phyloP scores from a whole-genome alignment of 2,329 filamentous ascomycete species.

The Exophiala sp. region DNA sequence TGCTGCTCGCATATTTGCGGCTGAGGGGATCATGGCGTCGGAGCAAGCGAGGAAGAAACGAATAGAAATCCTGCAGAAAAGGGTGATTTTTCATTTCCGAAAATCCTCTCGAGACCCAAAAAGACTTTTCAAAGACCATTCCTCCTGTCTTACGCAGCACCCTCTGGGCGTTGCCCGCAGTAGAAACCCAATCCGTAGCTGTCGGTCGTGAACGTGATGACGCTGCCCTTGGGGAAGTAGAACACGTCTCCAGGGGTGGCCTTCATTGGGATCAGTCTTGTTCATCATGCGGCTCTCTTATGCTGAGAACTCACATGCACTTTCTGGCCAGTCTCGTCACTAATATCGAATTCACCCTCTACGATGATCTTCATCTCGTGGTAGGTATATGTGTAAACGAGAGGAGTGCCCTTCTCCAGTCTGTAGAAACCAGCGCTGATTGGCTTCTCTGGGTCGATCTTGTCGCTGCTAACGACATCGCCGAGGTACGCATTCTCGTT shows the following conservation, averaged over 20 bases:
- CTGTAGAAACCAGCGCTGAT: slow-evolving; percentile 64
- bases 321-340: slow-evolving; percentile 57
- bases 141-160: slow-evolving; percentile 25
- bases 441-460: slow-evolving; percentile 55
- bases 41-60: slow-evolving; percentile 1
- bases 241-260: slow-evolving; percentile 64
- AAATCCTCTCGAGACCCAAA: not conserved
- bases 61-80: slow-evolving; percentile 9
- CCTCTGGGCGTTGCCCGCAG: slow-evolving; percentile 31
- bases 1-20: slow-evolving; percentile 3
- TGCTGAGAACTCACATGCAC: slow-evolving; percentile 18
- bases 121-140: not conserved
- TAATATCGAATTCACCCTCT: slow-evolving; percentile 64
- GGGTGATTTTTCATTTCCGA: not conserved
- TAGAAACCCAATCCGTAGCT: slow-evolving; percentile 63
- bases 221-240: slow-evolving; percentile 63
- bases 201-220: slow-evolving; percentile 63
- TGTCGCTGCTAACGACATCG: slow-evolving; percentile 58
- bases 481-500: slow-evolving; percentile 67
- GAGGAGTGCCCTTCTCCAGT: slow-evolving; percentile 63
- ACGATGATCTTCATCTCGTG: slow-evolving; percentile 73
- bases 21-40: slow-evolving; percentile 9
- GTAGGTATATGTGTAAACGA: slow-evolving; percentile 67
- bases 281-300: not conserved
- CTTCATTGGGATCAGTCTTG: slow-evolving; percentile 28